Percentiles rank a stretch among this genome's conserved stretches.
These are phyloP conservation scores for Penicillium sp. DNA, from an alignment of 2,329 filamentous ascomycete genomes.

Conservation along the genomic window DNA sequence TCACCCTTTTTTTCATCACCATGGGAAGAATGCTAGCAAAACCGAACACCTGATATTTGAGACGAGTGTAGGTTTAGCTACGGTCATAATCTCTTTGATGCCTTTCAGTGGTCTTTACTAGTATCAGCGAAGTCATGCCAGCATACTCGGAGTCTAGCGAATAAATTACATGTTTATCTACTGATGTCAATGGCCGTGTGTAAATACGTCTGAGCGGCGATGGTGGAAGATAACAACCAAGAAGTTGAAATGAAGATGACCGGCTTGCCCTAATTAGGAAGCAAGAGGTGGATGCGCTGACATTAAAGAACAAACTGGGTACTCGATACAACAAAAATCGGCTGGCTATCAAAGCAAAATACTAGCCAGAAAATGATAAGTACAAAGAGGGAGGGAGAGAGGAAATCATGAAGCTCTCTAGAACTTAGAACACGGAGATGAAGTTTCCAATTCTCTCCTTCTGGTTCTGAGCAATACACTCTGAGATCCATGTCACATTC, in stretches of 20 bases:
- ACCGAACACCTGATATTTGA: too few relatives aligned
- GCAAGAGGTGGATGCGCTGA: conserved; percentile 32
- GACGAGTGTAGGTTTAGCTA: too few relatives aligned
- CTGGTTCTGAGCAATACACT: conserved; percentile 99
- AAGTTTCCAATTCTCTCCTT: conserved; percentile 99
- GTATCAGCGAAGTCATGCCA: too few relatives aligned
- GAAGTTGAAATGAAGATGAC: conserved; percentile 23
- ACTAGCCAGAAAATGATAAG: conserved; percentile 19
- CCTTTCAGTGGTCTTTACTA: too few relatives aligned
- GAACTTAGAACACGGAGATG: conserved; percentile 86
- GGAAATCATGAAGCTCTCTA: conserved; percentile 11
- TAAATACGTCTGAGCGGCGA: too few relatives aligned
- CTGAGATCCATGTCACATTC: conserved; percentile 99
- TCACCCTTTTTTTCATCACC: too few relatives aligned
- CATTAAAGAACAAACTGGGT: conserved; percentile 34
- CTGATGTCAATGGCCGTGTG: too few relatives aligned
- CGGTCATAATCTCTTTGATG: too few relatives aligned
- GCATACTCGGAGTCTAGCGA: too few relatives aligned
- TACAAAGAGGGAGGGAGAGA: conserved; percentile 17
- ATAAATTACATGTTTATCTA: too few relatives aligned
- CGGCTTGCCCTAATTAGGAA: conserved; percentile 14
- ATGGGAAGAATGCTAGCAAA: too few relatives aligned
- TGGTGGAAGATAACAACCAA: conserved; percentile 17
- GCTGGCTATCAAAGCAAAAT: conserved; percentile 15
- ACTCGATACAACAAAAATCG: conserved; percentile 30